Evolutionary conservation across 371 early-diverging fungal genomes (phyloP).

Genomic region (Thermomucor indicae-seudaticae): DNA sequence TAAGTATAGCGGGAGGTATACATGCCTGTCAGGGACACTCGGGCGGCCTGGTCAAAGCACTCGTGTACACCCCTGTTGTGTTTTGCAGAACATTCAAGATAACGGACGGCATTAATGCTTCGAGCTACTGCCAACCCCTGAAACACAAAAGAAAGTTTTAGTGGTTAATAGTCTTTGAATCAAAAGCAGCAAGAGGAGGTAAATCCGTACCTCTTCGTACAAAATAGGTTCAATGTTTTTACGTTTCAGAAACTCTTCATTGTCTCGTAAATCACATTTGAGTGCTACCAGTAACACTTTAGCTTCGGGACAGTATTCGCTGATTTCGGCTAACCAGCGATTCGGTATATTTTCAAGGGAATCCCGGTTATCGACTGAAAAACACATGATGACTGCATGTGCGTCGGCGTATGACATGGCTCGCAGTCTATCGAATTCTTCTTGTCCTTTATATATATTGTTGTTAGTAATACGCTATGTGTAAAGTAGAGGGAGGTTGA

Average conservation of each 20-base stretch:
- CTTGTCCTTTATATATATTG: conserved; percentile 45
- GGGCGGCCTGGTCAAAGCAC: conserved; percentile 50
- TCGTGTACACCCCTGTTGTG: conserved; percentile 51
- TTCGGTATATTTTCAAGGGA: conserved; percentile 52
- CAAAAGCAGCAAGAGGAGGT: not conserved
- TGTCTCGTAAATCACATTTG: conserved; percentile 55
- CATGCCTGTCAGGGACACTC: conserved; percentile 41
- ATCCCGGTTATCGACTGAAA: conserved; percentile 52
- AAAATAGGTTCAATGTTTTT: conserved; percentile 17
- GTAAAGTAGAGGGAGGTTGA: not conserved
- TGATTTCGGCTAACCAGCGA: conserved; percentile 52
- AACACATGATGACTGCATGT: conserved; percentile 56
- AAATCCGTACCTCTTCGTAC: conserved; percentile 42
- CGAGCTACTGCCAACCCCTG: conserved; percentile 44
- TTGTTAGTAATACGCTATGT: not conserved
- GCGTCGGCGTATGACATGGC: conserved; percentile 49
- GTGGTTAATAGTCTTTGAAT: not conserved
- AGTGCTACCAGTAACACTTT: conserved; percentile 50
- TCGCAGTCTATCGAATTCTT: conserved; percentile 58
- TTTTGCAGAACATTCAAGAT: conserved; percentile 53
- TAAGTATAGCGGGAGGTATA: too few species aligned
- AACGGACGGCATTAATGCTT: conserved; percentile 44
- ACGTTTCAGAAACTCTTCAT: conserved; percentile 15
- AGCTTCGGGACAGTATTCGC: conserved; percentile 38
- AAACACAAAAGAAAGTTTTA: not conserved